Percentiles rank a stretch among this genome's conserved stretches.
Evolutionary conservation across 768 basidiomycete genomes (phyloP).

Genomic region (Termitomyces sp.): DNA sequence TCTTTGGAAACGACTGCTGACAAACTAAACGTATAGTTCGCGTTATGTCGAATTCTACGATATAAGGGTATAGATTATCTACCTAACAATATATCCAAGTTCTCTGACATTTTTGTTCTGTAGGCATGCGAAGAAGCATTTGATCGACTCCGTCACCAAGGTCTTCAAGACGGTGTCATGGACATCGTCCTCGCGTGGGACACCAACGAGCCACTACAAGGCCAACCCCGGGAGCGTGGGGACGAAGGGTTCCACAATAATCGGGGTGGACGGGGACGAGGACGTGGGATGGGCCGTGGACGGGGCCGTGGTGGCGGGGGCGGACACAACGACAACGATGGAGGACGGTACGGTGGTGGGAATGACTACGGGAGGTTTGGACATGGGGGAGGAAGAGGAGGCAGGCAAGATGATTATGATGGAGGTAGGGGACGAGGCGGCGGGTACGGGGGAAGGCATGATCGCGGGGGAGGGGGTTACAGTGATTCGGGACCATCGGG

Average conservation of each 20-base stretch:
- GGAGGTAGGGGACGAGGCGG: slow-evolving; percentile 33
- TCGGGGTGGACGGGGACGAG: slow-evolving; percentile 38
- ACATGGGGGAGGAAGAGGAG: slow-evolving; percentile 36
- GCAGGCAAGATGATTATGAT: slow-evolving; percentile 40
- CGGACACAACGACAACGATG: slow-evolving; percentile 42
- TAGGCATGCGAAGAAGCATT: slow-evolving; percentile 78
- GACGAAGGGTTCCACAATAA: slow-evolving; percentile 34
- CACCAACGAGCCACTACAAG: slow-evolving; percentile 44
- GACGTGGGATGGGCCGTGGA: slow-evolving; percentile 36
- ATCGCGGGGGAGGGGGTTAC: slow-evolving; percentile 17
- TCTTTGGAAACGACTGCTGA: background rate
- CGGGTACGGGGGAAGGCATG: slow-evolving; percentile 22
- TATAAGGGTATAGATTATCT: slow-evolving; percentile 75
- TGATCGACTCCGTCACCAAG: slow-evolving; percentile 76
- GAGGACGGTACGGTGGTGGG: slow-evolving; percentile 40
- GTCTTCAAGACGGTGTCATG: slow-evolving; percentile 82
- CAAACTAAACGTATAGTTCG: slow-evolving; percentile 47
- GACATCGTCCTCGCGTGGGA: slow-evolving; percentile 90
- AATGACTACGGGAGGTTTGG: slow-evolving; percentile 41
- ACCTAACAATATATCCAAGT: too few species aligned
- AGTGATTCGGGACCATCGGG: slow-evolving; percentile 21
- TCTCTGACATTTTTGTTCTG: background rate
- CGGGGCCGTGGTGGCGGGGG: slow-evolving; percentile 38
- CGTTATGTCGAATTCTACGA: slow-evolving; percentile 95
- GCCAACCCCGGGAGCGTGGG: slow-evolving; percentile 22